Conservation (phyloP, 148 eudicot genomes). For the Suaeda aralocaspica region DNA sequence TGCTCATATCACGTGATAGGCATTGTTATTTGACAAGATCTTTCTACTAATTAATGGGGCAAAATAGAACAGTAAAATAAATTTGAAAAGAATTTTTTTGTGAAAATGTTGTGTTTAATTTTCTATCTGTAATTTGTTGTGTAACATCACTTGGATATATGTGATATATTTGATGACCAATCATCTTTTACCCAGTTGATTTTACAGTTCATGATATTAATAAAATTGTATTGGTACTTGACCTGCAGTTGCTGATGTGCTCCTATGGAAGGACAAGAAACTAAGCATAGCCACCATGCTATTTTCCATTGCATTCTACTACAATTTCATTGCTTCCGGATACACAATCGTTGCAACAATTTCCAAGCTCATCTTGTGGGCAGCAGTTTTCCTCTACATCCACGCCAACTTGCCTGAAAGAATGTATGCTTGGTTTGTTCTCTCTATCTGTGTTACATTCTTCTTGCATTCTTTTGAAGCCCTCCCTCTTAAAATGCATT, state of each 20-base stretch:
- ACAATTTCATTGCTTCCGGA: conserved; percentile 67
- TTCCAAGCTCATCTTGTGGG: conserved; percentile 52
- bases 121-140: not conserved
- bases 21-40: not conserved
- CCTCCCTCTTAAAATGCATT: too few relatives aligned
- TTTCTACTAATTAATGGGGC: not conserved
- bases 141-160: not conserved
- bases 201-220: conserved; percentile 13
- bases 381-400: conserved; percentile 57
- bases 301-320: conserved; percentile 58
- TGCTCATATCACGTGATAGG: not conserved
- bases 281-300: conserved; percentile 41
- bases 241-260: conserved; percentile 78
- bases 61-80: not conserved
- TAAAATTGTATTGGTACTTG: conserved; percentile 8
- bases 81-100: not conserved
- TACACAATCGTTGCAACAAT: conserved; percentile 54
- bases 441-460: not conserved
- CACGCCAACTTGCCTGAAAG: conserved; percentile 63
- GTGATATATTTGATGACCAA: not conserved
- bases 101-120: not conserved
- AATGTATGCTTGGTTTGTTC: conserved; percentile 42
- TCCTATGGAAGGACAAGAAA: conserved; percentile 76
- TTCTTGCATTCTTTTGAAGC: too few relatives aligned
- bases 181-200: not conserved